Conservation (phyloP, 371 early-diverging fungal genomes). For the Aphelidium insulamus region DNA sequence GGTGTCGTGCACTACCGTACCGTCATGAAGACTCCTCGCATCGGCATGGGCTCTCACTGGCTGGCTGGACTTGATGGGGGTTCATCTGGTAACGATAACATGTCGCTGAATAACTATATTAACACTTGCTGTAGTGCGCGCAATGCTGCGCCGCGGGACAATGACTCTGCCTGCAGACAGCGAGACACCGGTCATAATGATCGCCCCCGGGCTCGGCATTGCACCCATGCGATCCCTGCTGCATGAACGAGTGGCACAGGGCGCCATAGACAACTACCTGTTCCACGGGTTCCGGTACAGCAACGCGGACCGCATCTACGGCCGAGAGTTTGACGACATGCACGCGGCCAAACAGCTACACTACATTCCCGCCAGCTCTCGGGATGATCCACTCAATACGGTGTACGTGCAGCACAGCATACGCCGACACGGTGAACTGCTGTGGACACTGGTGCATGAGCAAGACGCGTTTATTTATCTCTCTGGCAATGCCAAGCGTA, state of each 20-base stretch:
- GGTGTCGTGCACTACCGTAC: constrained; percentile 73
- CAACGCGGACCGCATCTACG: constrained; percentile 46
- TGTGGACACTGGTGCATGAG: constrained; percentile 41
- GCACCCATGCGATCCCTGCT: constrained; percentile 74
- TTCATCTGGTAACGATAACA: too few species aligned
- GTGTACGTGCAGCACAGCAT: constrained; percentile 47
- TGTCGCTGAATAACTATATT: too few species aligned
- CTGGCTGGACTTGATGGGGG: too few species aligned
- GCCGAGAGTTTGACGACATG: constrained; percentile 30
- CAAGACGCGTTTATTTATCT: constrained; percentile 33
- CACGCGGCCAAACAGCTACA: constrained; percentile 20
- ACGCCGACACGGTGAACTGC: constrained; percentile 16
- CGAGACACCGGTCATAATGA: constrained; percentile 22
- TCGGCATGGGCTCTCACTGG: constrained; percentile 69
- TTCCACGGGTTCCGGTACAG: constrained; percentile 63
- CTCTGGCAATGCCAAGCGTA: constrained; percentile 50
- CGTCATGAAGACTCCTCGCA: constrained; percentile 32
- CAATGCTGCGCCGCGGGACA: too few species aligned
- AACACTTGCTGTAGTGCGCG: too few species aligned
- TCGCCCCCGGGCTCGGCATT: constrained; percentile 55
- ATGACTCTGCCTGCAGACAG: constrained; percentile 18
- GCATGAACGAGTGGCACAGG: constrained; percentile 34
- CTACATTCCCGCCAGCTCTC: constrained; percentile 50
- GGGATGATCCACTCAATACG: constrained; percentile 46
- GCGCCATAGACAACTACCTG: constrained; percentile 27